Base-by-base conservation (phyloP, 768 basidiomycete genomes). In the Leccinum longicurvipes region DNA sequence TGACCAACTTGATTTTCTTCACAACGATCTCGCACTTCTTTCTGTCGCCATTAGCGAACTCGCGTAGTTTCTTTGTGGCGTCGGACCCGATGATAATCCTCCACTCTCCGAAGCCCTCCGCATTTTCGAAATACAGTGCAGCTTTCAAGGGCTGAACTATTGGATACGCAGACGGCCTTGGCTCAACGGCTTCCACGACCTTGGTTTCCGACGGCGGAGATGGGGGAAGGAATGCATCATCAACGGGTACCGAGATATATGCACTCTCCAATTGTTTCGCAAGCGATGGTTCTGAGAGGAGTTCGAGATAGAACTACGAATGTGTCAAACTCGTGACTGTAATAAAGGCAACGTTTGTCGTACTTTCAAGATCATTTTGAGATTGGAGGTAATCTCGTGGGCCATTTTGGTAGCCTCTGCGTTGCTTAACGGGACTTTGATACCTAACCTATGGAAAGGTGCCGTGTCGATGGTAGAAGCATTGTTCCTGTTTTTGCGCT, bases 91-190 rank as follows among this genome's bases (percentile, higher is more conserved):
- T 79, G 17, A 84, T 67, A 48, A 89, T 79, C 0, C 72, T 71
- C 87, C 87, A 89, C 23, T 79, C 76, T 3, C 87, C 87, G 42
- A 87, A 85, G 0, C 81, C 82, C 9, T 79, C 74, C 0, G 79
- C 77, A 39, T 75, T 82, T 24, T 84, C 80, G 55, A 85, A 84
- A 64, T 84, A 79, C 1, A 85, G 67, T 0, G 82, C 82, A 60
- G 83, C 78, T 65, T 81, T 85, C 74, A 84, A 76, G 0, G 84
- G 81, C 50, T 81, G 83, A 0, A 83, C 76, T 50, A 71, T 71
- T 0, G 82, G 80, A 51, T 72, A 78, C 1, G 74, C 76, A 6
- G 67, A 61, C 2, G 67, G 62, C 12, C 36, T 39, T 27, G 53
- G 15, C n/a, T 68, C 60, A 9, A 19, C 19, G n/a, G 15, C n/a